Conservation (phyloP, 257 asterid genomes). For the Oldenlandia corymbosa region DNA sequence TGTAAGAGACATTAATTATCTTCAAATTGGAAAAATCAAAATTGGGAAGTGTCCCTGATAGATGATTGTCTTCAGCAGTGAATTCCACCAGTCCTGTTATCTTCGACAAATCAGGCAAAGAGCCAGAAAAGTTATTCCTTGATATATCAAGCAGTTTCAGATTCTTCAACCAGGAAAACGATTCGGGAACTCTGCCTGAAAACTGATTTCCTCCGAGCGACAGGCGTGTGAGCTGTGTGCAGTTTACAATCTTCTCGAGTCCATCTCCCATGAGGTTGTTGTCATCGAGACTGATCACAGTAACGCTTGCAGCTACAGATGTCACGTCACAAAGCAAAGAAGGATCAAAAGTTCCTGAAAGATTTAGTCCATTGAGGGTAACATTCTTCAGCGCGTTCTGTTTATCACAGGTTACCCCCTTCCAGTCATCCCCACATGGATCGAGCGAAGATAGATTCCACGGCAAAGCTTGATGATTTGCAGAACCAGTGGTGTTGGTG, state of each 20-base stretch:
- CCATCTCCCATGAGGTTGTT: conserved; percentile 41
- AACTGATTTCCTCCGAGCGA: conserved; percentile 41
- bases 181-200: conserved; percentile 43
- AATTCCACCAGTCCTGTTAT: conserved; percentile 62
- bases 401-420: conserved; percentile 44
- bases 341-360: conserved; percentile 53
- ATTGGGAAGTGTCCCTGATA: conserved; percentile 42
- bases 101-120: conserved; percentile 48
- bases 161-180: conserved; percentile 39
- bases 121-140: conserved; percentile 49
- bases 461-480: conserved; percentile 21
- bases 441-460: conserved; percentile 61
- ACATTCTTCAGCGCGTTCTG: conserved; percentile 36
- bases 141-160: conserved; percentile 48
- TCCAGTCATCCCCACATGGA: conserved; percentile 53
- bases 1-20: conserved; percentile 59
- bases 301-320: too few relatives aligned
- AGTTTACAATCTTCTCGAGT: conserved; percentile 45
- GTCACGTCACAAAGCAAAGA: conserved; percentile 33
- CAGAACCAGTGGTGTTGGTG: conserved; percentile 22
- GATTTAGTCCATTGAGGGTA: conserved; percentile 37
- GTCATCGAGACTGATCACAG: conserved; percentile 50
- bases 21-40: conserved; percentile 50
- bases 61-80: conserved; percentile 42
- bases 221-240: conserved; percentile 46